A percentile compares a stretch with the other conserved stretches of the same genome.
These are phyloP conservation scores for Amyloporia xantha DNA, from an alignment of 768 basidiomycete species.

Conservation along the genomic window DNA sequence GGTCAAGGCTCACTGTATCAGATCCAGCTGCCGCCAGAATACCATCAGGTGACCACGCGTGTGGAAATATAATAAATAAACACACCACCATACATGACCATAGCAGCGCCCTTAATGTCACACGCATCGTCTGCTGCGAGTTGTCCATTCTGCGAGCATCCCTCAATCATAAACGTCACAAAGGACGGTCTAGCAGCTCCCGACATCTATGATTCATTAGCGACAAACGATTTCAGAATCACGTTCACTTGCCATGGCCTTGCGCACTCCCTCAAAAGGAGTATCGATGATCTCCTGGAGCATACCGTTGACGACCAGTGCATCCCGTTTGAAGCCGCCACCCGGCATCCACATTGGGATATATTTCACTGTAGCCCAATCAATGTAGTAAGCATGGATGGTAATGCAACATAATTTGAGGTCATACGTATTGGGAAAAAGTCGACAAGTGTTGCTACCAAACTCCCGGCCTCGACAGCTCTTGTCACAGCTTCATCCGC, in stretches of 20 bases:
- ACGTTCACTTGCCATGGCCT: constrained; percentile 8
- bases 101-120: constrained; percentile 18
- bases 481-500: constrained; percentile 19
- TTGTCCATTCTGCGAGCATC: constrained; percentile 5
- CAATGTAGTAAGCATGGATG: background rate
- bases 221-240: background rate
- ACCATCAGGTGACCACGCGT: background rate
- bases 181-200: constrained; percentile 6
- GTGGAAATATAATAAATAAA: background rate
- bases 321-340: constrained; percentile 16
- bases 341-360: constrained; percentile 20
- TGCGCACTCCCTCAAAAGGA: constrained; percentile 16
- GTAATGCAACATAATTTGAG: background rate
- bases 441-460: constrained; percentile 27
- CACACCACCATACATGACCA: constrained; percentile 18
- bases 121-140: constrained; percentile 14
- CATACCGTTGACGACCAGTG: constrained; percentile 8
- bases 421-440: constrained; percentile 26
- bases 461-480: constrained; percentile 16
- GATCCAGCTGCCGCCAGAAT: constrained; percentile 11
- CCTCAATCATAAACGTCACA: constrained; percentile 13
- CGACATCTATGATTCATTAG: background rate
- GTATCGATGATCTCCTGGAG: constrained; percentile 10
- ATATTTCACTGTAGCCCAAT: constrained; percentile 12
- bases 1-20: constrained; percentile 10